Conservation (phyloP, 2,329 filamentous ascomycete genomes). For the Trichoderma afroharzianum region DNA sequence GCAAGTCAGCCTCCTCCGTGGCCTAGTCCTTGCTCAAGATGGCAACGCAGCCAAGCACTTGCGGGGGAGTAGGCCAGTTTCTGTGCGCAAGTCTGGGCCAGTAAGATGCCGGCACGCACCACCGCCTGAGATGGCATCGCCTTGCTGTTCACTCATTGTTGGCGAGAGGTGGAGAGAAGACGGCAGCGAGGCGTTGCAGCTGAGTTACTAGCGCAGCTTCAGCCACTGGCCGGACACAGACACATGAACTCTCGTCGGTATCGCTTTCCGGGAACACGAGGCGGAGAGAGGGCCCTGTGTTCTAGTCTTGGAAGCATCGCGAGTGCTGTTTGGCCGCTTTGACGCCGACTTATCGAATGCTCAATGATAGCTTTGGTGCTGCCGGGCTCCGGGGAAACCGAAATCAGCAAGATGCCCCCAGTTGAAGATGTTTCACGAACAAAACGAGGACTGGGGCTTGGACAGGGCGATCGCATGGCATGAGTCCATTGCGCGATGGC, state of each 20-base stretch:
- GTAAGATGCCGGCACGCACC: background rate
- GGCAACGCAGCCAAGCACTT: background rate
- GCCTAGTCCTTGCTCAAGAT: background rate
- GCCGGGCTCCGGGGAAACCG: background rate
- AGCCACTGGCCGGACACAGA: slow-evolving; percentile 6
- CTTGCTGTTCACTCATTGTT: background rate
- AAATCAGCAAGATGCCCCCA: background rate
- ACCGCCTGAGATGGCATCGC: background rate
- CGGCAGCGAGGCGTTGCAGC: slow-evolving; percentile 17
- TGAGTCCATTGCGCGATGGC: background rate
- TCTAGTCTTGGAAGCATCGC: background rate
- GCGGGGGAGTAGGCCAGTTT: background rate
- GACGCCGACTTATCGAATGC: background rate
- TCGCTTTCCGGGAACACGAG: background rate
- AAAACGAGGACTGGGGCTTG: background rate
- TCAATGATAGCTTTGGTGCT: background rate
- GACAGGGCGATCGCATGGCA: background rate
- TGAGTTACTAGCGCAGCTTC: slow-evolving; percentile 2
- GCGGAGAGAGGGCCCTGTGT: background rate
- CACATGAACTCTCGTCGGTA: background rate
- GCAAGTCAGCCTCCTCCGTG: background rate
- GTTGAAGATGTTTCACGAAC: background rate
- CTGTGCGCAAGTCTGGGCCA: background rate
- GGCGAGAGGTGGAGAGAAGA: background rate
- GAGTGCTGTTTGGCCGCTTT: background rate